phyloP scores from a whole-genome alignment of 2,329 filamentous ascomycete genomes.

The Esteya vermicola region DNA sequence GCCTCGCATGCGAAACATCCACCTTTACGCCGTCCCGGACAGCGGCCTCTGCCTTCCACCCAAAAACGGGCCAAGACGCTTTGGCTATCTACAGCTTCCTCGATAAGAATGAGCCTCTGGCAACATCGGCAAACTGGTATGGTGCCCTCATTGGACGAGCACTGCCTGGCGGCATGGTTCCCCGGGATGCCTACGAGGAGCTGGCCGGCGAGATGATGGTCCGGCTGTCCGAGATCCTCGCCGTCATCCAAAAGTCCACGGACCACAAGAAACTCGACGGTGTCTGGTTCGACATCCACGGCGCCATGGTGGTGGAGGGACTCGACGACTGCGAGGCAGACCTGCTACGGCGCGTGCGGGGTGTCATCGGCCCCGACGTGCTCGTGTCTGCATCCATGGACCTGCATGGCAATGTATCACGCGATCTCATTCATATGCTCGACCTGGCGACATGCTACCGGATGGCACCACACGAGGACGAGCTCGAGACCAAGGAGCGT shows the following conservation, averaged over 20 bases:
- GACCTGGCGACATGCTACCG: constrained; percentile 40
- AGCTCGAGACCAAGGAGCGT: constrained; percentile 32
- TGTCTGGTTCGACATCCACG: constrained; percentile 44
- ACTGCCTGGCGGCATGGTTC: constrained; percentile 33
- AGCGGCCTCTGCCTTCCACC: constrained; percentile 31
- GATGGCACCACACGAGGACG: constrained; percentile 36
- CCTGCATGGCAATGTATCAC: constrained; percentile 39
- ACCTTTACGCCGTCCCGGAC: constrained; percentile 37
- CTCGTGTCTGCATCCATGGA: constrained; percentile 41
- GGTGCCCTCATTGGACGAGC: constrained; percentile 36
- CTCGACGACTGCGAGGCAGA: constrained; percentile 33
- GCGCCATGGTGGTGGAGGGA: constrained; percentile 38
- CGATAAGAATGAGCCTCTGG: constrained; percentile 23
- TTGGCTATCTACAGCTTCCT: constrained; percentile 31
- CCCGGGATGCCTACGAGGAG: constrained; percentile 28
- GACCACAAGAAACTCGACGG: too few species aligned
- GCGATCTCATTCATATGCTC: constrained; percentile 29
- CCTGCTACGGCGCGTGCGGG: constrained; percentile 28
- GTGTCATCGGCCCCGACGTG: constrained; percentile 27
- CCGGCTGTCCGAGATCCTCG: constrained; percentile 23
- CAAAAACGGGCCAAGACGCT: constrained; percentile 26
- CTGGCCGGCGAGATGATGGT: constrained; percentile 25
- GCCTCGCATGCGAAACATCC: constrained; percentile 38
- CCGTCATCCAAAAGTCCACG: constrained; percentile 21
- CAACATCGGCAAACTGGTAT: constrained; percentile 29